Evolutionary conservation across 306 rosid species (phyloP), one percentile per base, ranked within the genome.

Genomic region (Fragaria nilgerrensis): DNA sequence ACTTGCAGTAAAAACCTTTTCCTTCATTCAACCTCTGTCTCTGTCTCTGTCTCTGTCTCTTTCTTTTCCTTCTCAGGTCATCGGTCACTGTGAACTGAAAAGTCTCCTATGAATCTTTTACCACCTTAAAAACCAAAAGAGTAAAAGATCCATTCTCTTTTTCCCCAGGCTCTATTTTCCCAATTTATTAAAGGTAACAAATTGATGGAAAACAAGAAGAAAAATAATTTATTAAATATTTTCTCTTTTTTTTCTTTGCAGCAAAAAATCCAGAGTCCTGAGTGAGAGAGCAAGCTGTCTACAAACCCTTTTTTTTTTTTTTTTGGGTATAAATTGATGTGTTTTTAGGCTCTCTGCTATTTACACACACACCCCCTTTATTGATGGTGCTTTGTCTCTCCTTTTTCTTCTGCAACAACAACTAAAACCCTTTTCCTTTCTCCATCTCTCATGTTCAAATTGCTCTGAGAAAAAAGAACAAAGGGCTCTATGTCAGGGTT

Each of bases 401-500:
- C 85, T 83, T 88, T 89, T 86, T 82, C 88, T 77, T 82, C 90
- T 83, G 87, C 94, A 77, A 75, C 80, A 75, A 68, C 92, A 74
- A 79, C 90, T 84, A 77, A 83, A 84, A 80, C 93, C 84, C 82
- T 82, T 85, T 36, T 83, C 88, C 79, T 85, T 22, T 27, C 45
- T 50, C 86, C 75, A 79, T 77, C 80, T 78, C 41, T 2, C 9
- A 84, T 75, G 77, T 86, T 90, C 84, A 75, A 88, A 82, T 87
- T 84, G 70, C 87, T 90, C 81, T 77, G 80, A 77, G 80, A 68
- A 44, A 55, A 43, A 32, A 64, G 9, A 62, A 32, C 5, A 32
- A 71, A 84, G 70, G 70, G 85, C 79, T 55, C 61, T 77, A 94
- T 94, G 98, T 94, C 97, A 75, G 98, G 98, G 70, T 85, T 94